Evolutionary conservation across 306 rosid genomes (phyloP), one percentile per base, ranked within the genome.

Genomic region (Trifolium fragiferum): DNA sequence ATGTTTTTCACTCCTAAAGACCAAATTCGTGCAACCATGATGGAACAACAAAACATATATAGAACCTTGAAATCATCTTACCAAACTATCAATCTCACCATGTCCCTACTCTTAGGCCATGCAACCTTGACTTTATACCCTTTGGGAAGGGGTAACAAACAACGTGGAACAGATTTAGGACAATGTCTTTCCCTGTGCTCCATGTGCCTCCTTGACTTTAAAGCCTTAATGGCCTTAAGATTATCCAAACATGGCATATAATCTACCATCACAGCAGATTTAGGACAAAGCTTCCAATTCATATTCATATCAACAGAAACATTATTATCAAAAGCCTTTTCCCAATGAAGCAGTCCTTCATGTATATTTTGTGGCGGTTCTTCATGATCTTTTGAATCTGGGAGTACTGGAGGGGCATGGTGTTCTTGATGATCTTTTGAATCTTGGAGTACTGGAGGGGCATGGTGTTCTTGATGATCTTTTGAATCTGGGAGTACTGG

Each of bases 61-160:
- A 57, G 76, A 71, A 38, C 33, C 44, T 83, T 65, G 79, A 62
- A 41, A 68, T 32, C 23, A 14, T 82, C 96, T 88, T 82, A 87
- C 89, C 86, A 55, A 90, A 90, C 75, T 78, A 87, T 63, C 81
- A 91, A 89, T 87, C 98, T 90, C 97, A 94, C 99, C 99, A 88
- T 94, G 87, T 94, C 99, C 89, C 96, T 87, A 89, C 99, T 94
- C 87, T 94, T 85, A 44, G 97, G 96, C 99, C 99, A 92, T 23
- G 87, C 84, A 77, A 92, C 89, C 40, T 86, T 93, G 32, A 65
- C 67, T 84, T 83, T 87, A 55, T 94, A 92, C 10, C 93, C 97
- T 10, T 16, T 15, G 1, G 99, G 93, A 66, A 92, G 90, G 2
- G 93, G 92, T 12, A 86, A 68, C 92, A 92, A 84, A 72, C 99